A percentile compares a stretch with the other conserved stretches of the same genome.
Conservation (phyloP, 2,329 filamentous ascomycete species). For the Drechslera avenae region DNA sequence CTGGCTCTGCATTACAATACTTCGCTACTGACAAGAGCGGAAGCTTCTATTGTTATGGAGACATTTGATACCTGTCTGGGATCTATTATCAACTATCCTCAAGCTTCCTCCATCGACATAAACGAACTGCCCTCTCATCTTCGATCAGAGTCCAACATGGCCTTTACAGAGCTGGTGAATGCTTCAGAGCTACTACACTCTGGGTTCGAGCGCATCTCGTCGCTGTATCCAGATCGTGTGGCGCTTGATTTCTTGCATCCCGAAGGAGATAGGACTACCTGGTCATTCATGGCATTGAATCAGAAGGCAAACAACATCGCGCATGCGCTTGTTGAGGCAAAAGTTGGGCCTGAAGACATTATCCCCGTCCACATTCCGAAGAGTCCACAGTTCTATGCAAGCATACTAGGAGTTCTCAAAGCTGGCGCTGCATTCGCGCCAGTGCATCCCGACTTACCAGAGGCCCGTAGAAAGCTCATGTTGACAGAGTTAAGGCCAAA, state of each 20-base stretch:
- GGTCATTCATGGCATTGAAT: conserved; percentile 43
- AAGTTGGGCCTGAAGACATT: conserved; percentile 38
- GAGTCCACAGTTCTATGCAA: conserved; percentile 44
- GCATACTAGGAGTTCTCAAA: conserved; percentile 49
- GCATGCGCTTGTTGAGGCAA: conserved; percentile 31
- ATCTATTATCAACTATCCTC: conserved; percentile 30
- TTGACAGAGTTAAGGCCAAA: conserved; percentile 41
- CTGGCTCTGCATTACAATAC: conserved; percentile 65
- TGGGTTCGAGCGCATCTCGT: conserved; percentile 47
- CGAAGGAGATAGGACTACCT: conserved; percentile 36
- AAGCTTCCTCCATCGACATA: conserved; percentile 29
- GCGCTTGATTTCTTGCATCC: conserved; percentile 49
- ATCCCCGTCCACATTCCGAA: conserved; percentile 46
- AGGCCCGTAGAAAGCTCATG: conserved; percentile 45
- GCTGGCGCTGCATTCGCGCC: conserved; percentile 48
- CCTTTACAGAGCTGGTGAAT: conserved; percentile 15
- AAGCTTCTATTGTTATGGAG: conserved; percentile 34
- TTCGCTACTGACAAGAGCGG: conserved; percentile 32
- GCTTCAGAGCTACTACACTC: conserved; percentile 41
- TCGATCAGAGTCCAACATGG: conserved; percentile 33
- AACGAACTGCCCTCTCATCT: conserved; percentile 27
- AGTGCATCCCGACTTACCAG: conserved; percentile 44
- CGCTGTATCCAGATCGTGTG: conserved; percentile 28
- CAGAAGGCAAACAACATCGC: conserved; percentile 42
- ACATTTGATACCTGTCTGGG: conserved; percentile 36